Percentiles rank a stretch among this genome's conserved stretches.
Evolutionary conservation across 208 protist genomes (phyloP).

Genomic region (Crithidia brevicula): DNA sequence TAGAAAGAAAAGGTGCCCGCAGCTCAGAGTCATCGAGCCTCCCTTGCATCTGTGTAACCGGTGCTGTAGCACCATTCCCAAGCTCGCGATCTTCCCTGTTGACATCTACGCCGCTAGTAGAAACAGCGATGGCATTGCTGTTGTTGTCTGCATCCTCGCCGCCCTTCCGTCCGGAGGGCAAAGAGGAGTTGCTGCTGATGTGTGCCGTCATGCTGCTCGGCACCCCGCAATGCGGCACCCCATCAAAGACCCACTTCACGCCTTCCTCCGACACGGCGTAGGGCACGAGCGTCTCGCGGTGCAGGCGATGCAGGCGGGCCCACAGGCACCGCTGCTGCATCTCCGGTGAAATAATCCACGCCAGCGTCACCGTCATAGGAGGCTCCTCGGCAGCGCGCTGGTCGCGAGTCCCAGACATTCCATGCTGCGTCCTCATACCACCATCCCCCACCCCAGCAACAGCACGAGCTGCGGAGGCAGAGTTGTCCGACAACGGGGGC

Average conservation of each 20-base stretch:
- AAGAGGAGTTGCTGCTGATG: not conserved
- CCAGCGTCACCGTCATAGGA: not conserved
- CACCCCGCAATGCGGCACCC: not conserved
- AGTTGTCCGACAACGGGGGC: too few species aligned
- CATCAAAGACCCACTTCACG: not conserved
- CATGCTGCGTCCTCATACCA: not conserved
- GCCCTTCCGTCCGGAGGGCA: not conserved
- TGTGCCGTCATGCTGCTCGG: not conserved
- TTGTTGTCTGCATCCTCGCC: not conserved
- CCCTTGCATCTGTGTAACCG: too few species aligned
- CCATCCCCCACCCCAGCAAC: not conserved
- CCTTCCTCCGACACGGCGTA: conserved; percentile 7
- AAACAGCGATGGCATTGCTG: not conserved
- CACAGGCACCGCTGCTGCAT: conserved; percentile 4
- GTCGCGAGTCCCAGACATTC: not conserved
- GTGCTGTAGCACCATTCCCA: too few species aligned
- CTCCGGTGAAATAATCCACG: conserved; percentile 4
- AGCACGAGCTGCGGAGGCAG: not conserved
- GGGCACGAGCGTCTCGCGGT: not conserved
- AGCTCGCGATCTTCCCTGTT: too few species aligned
- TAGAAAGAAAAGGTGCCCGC: too few species aligned
- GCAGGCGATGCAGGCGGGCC: not conserved
- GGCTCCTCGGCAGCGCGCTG: not conserved
- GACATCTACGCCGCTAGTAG: not conserved
- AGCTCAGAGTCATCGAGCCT: too few species aligned